Evolutionary conservation across 2,329 filamentous ascomycete species (phyloP).

Genomic region (Pseudogymnoascus sp.): DNA sequence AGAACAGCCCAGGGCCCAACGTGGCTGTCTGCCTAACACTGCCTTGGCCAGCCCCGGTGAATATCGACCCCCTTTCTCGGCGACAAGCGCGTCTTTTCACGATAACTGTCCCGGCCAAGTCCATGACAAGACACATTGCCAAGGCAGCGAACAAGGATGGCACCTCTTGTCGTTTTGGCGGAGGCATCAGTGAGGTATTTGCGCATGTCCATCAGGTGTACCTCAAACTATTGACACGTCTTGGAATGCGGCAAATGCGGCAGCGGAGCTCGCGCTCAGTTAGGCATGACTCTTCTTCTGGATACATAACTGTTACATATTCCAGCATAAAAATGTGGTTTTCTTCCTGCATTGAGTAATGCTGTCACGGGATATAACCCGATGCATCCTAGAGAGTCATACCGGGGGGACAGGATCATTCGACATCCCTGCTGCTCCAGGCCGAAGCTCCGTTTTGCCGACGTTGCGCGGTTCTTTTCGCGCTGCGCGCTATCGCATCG

Average conservation of each 20-base stretch:
- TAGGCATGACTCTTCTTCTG: not conserved
- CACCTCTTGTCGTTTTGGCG: not conserved
- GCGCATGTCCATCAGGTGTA: not conserved
- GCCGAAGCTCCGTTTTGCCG: conserved; percentile 6
- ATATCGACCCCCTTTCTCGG: not conserved
- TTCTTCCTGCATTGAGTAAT: conserved; percentile 2
- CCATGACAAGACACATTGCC: not conserved
- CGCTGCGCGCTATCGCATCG: not conserved
- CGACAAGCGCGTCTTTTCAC: not conserved
- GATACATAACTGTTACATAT: conserved; percentile 1
- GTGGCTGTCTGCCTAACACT: conserved; percentile 6
- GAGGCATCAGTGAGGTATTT: not conserved
- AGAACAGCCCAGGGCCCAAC: not conserved
- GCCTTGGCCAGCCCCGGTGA: not conserved
- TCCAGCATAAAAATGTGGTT: not conserved
- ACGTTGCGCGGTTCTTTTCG: conserved; percentile 4
- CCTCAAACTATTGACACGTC: not conserved
- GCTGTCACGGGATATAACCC: not conserved
- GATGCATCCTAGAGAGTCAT: not conserved
- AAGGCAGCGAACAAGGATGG: not conserved
- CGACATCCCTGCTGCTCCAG: not conserved
- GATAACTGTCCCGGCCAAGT: not conserved
- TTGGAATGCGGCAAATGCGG: not conserved
- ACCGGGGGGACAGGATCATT: not conserved
- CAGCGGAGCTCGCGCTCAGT: not conserved